Evolutionary conservation across 1,284 basidiomycete species (phyloP).

Genomic region (Leucocoprinus gongylophorus): DNA sequence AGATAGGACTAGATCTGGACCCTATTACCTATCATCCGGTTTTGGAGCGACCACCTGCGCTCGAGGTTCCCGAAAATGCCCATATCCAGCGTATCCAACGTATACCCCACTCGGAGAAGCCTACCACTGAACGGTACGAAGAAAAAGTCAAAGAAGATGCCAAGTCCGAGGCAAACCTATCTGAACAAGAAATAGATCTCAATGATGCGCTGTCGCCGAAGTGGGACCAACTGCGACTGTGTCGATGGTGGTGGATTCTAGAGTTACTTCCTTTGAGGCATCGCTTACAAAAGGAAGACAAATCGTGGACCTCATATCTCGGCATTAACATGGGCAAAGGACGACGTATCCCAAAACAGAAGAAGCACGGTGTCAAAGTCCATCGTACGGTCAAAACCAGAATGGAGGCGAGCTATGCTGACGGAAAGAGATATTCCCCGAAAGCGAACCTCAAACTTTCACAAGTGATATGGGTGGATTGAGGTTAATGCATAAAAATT

Average conservation of each 20-base stretch:
- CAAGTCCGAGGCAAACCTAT: slow-evolving; percentile 11
- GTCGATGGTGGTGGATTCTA: slow-evolving; percentile 48
- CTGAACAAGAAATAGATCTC: slow-evolving; percentile 46
- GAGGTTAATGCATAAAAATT: not conserved
- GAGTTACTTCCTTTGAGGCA: slow-evolving; percentile 40
- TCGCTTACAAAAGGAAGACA: slow-evolving; percentile 29
- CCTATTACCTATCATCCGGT: slow-evolving; percentile 31
- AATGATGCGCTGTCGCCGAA: slow-evolving; percentile 44
- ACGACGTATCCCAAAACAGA: slow-evolving; percentile 37
- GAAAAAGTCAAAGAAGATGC: slow-evolving; percentile 1
- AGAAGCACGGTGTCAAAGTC: slow-evolving; percentile 34
- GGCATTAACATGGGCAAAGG: slow-evolving; percentile 36
- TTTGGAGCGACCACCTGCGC: slow-evolving; percentile 27
- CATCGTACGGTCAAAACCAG: slow-evolving; percentile 43
- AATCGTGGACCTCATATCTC: slow-evolving; percentile 20
- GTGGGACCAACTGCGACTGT: slow-evolving; percentile 45
- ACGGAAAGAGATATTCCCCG: slow-evolving; percentile 36
- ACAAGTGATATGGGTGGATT: slow-evolving; percentile 35
- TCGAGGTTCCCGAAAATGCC: slow-evolving; percentile 7
- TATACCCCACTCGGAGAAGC: not conserved
- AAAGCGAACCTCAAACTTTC: slow-evolving; percentile 32
- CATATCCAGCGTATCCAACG: slow-evolving; percentile 18
- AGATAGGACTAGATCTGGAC: slow-evolving; percentile 30
- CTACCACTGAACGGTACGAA: slow-evolving; percentile 12
- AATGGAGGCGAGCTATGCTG: slow-evolving; percentile 34